Conservation (phyloP, 176 grass and related monocot genomes). For the Eragrostis curvula region DNA sequence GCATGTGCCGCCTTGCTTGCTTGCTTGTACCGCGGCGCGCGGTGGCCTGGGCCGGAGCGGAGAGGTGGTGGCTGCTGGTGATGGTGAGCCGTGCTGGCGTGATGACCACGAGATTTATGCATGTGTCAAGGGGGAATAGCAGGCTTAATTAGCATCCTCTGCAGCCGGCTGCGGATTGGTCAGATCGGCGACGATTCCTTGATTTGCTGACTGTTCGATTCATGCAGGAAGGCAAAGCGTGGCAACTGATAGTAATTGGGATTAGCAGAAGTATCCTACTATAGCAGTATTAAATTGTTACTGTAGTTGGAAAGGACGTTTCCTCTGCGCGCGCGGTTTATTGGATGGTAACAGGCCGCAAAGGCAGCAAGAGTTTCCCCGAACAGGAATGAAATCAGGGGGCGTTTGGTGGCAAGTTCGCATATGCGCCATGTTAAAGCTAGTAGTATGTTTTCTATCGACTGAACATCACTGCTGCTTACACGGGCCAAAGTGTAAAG, state of each 20-base stretch:
- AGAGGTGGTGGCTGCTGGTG: no score
- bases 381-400: neutral
- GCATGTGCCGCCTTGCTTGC: slow-evolving; percentile 44
- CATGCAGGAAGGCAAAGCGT: neutral
- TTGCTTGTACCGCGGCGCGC: neutral
- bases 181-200: neutral
- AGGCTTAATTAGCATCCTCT: no score
- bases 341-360: neutral
- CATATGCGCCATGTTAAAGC: neutral
- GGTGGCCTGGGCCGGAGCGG: neutral
- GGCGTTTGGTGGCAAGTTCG: neutral
- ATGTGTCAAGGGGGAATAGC: neutral
- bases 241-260: neutral
- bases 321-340: slow-evolving; percentile 8
- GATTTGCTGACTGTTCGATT: slow-evolving; percentile 1
- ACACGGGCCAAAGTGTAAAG: neutral
- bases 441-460: neutral
- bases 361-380: slow-evolving; percentile 17
- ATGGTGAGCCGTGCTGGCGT: neutral
- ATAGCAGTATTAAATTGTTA: neutral
- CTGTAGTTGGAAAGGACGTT: neutral
- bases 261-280: neutral
- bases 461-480: neutral
- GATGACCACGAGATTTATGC: slow-evolving; percentile 32
- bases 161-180: neutral